Evolutionary conservation across 495 filamentous ascomycete species (phyloP), one percentile per base, ranked within the genome.

Genomic region (Tetracladium marchalianum): DNA sequence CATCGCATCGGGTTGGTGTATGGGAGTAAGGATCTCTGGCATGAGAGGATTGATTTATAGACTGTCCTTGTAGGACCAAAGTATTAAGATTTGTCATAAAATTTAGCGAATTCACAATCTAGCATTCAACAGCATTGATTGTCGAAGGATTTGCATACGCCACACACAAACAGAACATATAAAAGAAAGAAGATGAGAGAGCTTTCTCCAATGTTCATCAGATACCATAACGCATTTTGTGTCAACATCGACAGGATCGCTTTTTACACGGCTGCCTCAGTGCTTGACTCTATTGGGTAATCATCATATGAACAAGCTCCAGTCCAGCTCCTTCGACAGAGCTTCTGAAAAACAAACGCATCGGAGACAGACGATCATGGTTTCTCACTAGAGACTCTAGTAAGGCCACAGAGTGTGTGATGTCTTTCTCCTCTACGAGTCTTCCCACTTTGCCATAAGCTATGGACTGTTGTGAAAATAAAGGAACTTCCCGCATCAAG

Each of bases 211-310:
- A 64, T 61, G 80, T 86, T 81, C 80, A 83, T 95, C 87, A 95
- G 87, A 90, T 88, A 87, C 77, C 75, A 79, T 85, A 83, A 85
- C 73, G 74, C 73, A 81, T 84, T 79, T 77, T 52, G 60, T 68
- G 74, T 81, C 76, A 71, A 82, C 87, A 83, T 80, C 77, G 80
- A 68, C 48, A 37, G 41, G 31, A 39, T 52, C 55, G 55, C 47
- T 52, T 56, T 53, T 59, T 51, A 63, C 64, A 75, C 70, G 60
- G 61, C 67, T 72, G 61, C 75, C 76, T 97, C 86, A 84, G 90
- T 85, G 90, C 90, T 98, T 98, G 90, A 98, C 90, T 98, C 92
- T 96, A 94, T 88, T 78, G 84, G 75, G 66, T 74, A 70, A 79
- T 97, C 90, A 97, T 97, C 90, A 95, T 71, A 45, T 82, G 80